Base-by-base conservation (phyloP, 305 asterid genomes). In the Fraxinus baroniana region DNA sequence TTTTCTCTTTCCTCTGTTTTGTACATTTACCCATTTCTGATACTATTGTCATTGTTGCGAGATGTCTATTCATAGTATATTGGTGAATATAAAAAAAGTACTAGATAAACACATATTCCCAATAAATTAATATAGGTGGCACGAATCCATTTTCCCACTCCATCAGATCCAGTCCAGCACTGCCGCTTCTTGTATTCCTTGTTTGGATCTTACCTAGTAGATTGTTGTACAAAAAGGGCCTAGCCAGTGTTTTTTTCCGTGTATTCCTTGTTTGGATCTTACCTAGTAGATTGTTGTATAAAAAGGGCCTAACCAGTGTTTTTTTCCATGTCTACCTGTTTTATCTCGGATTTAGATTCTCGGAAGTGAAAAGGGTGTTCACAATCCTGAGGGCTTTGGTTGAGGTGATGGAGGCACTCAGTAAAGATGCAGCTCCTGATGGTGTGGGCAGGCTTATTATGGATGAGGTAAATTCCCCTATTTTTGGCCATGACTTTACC, bases 351-450 rank as follows among this genome's bases (percentile, higher is more conserved):
- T 88, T 49, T 75, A 89, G 91, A 85, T 88, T 87, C 88, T 88
- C 94, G 15, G 97, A 96, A 89, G 91, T 91, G 95, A 91, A 77
- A 86, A 91, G 88, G 87, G 97, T 92, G 64, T 89, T 93, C 87
- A 93, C 97, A 74, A 94, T 93, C 80, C 82, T 93, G 91, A 93
- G 95, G 91, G 99, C 99, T 82, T 86, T 96, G 88, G 91, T 96
- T 81, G 98, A 93, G 90, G 99, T 96, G 87, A 90, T 96, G 99
- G 98, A 94, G 87, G 88, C 84, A 80, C 93, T 96, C 52, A 94
- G 91, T 84, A 93, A 92, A 85, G 98, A 93, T 85, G 97, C 89
- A 44, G 85, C 94, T 62, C 90, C 95, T 37, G 94, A 87, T 86
- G 93, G 94, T 39, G 95, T 96, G 81, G 97, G 93, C 82, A 88